Evolutionary conservation across 2,329 filamentous ascomycete species (phyloP).

Genomic region (Massarina eburnea): DNA sequence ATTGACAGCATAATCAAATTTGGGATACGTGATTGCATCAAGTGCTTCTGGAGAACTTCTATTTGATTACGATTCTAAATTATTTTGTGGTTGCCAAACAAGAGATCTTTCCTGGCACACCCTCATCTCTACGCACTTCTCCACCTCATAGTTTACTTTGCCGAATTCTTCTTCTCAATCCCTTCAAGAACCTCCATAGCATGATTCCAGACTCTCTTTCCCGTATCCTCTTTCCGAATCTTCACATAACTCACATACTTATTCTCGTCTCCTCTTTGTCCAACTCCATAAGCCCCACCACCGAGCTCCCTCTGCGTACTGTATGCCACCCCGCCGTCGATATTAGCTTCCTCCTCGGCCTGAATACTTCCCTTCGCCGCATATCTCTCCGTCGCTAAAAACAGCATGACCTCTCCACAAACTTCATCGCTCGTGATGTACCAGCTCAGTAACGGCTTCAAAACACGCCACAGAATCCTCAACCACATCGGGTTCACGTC

Average conservation of each 20-base stretch:
- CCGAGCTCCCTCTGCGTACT: slow-evolving; percentile 6
- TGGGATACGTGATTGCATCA: too few species aligned
- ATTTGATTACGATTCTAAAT: too few species aligned
- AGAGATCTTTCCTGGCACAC: too few species aligned
- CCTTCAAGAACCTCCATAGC: neutral
- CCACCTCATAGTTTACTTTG: neutral
- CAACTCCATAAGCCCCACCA: slow-evolving; percentile 2
- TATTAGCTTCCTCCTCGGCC: neutral
- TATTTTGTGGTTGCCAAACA: too few species aligned
- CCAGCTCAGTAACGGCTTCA: slow-evolving; percentile 23
- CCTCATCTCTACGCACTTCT: too few species aligned
- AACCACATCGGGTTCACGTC: slow-evolving; percentile 33
- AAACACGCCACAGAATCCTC: slow-evolving; percentile 24
- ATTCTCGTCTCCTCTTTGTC: slow-evolving; percentile 21
- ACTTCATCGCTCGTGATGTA: slow-evolving; percentile 25
- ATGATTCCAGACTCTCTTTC: slow-evolving; percentile 1
- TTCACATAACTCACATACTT: slow-evolving; percentile 19
- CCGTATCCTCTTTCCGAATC: slow-evolving; percentile 1
- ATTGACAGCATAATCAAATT: too few species aligned
- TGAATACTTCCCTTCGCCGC: slow-evolving; percentile 11
- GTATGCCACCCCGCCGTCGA: slow-evolving; percentile 3
- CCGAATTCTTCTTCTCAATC: slow-evolving; percentile 3
- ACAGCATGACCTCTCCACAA: slow-evolving; percentile 36
- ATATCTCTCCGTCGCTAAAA: slow-evolving; percentile 19
- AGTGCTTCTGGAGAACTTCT: too few species aligned